Percentiles rank a stretch among this genome's conserved stretches.
These are phyloP conservation scores for Papiliotrema fonsecae DNA, from an alignment of 1,284 basidiomycete species.

Conservation along the genomic window DNA sequence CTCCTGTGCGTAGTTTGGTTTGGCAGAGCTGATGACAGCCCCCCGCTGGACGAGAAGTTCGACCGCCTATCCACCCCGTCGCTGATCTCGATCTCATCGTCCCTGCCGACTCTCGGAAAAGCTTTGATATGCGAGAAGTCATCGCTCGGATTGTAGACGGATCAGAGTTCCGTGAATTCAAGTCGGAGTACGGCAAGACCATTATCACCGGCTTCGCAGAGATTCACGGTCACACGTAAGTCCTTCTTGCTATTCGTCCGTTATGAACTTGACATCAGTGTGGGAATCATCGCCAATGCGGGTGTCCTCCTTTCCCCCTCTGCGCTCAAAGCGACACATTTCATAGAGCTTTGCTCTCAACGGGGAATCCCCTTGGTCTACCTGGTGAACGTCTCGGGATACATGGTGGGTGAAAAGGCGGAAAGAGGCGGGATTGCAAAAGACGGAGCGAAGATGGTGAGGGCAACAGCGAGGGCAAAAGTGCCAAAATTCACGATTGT, in stretches of 20 bases:
- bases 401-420: conserved; percentile 93
- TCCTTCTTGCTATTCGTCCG: neutral
- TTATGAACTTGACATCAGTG: conserved; percentile 48
- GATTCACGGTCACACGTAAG: conserved; percentile 67
- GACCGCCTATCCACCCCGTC: conserved; percentile 67
- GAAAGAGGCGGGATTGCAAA: conserved; percentile 94
- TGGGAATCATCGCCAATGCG: conserved; percentile 89
- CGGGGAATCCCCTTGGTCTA: conserved; percentile 83
- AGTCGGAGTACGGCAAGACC: conserved; percentile 86
- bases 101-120: conserved; percentile 77
- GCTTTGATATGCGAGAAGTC: conserved; percentile 90
- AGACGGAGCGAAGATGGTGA: conserved; percentile 96
- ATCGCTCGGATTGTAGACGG: conserved; percentile 89
- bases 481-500: conserved; percentile 92
- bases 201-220: conserved; percentile 89
- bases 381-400: conserved; percentile 85
- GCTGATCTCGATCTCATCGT: conserved; percentile 86
- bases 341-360: conserved; percentile 91
- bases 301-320: conserved; percentile 91
- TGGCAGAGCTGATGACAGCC: neutral
- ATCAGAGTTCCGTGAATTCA: conserved; percentile 89
- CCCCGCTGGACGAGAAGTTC: neutral
- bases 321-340: conserved; percentile 88
- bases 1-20: neutral
- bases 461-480: conserved; percentile 88